Evolutionary conservation across 2,329 filamentous ascomycete genomes (phyloP), one percentile per base, ranked within the genome.

Genomic region (Didymella lethalis): DNA sequence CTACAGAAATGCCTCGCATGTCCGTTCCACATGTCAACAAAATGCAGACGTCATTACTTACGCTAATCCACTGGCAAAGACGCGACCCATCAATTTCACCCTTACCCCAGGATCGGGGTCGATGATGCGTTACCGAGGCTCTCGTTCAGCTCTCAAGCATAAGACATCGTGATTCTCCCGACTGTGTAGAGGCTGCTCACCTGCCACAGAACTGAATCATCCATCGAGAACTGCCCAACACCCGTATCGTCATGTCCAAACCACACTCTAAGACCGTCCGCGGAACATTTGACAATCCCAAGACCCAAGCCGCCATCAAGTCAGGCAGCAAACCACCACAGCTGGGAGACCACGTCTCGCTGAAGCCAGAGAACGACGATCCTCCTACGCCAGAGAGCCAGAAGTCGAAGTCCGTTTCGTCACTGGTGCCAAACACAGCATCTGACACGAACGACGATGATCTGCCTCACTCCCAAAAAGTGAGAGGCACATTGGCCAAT

Each of bases 211-310:
- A 26, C 44, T 31, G 23, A 16, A 7, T 12, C 25, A 28, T 6
- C 36, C 31, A 7, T 36, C 18, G 31, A 10, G 31, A 28, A 48
- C 34, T 31, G 10, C 26, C 16, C n/a, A 31, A 54, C 28, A 47
- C 55, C 11, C 26, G 48, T 32, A 54, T 23, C 41, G 50, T 20
- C 43, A 64, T 59, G 54, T 48, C 49, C 1, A 63, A 59, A 56
- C 59, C 61, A 38, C 66, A 71, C 48, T 75, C 72, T 47, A 64
- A 66, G 48, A 73, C 70, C 31, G 71, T 74, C 51, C 71, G 70
- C 52, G 71, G 72, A 45, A 75, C 72, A 1, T 55, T 75, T n/a
- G 62, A 61, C 7, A 71, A 73, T 51, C 69, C 69, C 26, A 71
- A 71, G 44, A 73, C 67, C n/a, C 50, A 65, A 59, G 59, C 62